These are phyloP conservation scores for Pilasporangium apinafurcum DNA, from an alignment of 352 stramenopile species.

Conservation along the genomic window DNA sequence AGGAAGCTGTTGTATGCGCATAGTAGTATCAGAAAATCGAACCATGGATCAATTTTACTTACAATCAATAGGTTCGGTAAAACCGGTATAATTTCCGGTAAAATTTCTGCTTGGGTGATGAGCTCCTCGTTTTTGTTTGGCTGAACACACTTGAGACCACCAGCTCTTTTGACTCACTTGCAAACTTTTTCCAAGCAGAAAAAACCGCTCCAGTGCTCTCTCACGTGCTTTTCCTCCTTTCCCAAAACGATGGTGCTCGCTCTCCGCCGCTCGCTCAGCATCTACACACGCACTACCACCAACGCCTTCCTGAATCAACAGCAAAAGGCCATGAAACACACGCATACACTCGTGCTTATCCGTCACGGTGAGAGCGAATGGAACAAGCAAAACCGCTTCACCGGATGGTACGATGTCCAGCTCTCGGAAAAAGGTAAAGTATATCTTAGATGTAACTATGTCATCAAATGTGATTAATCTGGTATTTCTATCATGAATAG, in stretches of 20 bases:
- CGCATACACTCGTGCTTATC: conserved; percentile 88
- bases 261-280: conserved; percentile 39
- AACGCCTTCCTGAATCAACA: conserved; percentile 41
- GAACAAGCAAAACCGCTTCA: conserved; percentile 95
- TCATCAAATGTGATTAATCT: background rate
- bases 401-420: conserved; percentile 92
- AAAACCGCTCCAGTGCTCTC: conserved; percentile 5
- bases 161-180: conserved; percentile 3
- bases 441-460: background rate
- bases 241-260: conserved; percentile 40
- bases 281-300: conserved; percentile 22
- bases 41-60: no score
- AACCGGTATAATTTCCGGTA: no score
- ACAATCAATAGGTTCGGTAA: no score
- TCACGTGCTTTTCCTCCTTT: background rate
- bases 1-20: no score
- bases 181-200: conserved; percentile 15
- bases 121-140: background rate
- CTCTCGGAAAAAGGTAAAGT: conserved; percentile 68
- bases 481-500: conserved; percentile 2
- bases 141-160: background rate
- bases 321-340: conserved; percentile 69
- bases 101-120: background rate
- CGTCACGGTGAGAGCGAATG: conserved; percentile 93
- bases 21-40: no score